Conservation (phyloP, 352 stramenopile genomes). For the Phytopythium kandeliae region DNA sequence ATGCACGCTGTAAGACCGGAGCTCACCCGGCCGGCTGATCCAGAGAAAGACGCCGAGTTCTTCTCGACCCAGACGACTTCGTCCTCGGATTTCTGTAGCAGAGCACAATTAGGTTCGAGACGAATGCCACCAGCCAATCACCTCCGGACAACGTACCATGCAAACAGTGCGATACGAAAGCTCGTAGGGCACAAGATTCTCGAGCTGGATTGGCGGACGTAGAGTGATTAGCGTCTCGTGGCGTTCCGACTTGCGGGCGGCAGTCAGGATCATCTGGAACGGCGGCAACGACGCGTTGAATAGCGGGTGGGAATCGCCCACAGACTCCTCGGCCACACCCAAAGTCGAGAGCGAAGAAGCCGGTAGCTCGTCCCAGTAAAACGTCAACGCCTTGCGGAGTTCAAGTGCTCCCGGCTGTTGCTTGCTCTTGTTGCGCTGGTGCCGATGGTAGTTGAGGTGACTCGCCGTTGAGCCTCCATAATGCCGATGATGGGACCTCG, state of each 20-base stretch:
- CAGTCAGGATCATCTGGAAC: conserved; percentile 74
- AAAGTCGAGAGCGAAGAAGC: conserved; percentile 8
- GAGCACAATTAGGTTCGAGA: too few species aligned
- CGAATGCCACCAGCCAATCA: too few species aligned
- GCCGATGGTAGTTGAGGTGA: conserved; percentile 13
- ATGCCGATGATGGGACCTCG: conserved; percentile 5
- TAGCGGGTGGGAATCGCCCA: neutral
- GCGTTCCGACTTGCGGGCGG: conserved; percentile 64
- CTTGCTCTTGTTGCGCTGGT: conserved; percentile 19
- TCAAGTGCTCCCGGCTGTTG: conserved; percentile 57
- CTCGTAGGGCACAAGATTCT: conserved; percentile 75
- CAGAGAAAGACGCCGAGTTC: conserved; percentile 63
- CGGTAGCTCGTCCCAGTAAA: conserved; percentile 70
- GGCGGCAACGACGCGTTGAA: conserved; percentile 53
- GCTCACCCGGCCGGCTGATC: conserved; percentile 40
- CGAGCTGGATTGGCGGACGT: conserved; percentile 56
- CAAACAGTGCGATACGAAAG: conserved; percentile 70
- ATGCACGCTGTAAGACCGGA: conserved; percentile 55
- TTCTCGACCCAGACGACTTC: conserved; percentile 58
- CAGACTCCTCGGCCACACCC: neutral
- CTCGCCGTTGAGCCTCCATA: conserved; percentile 1
- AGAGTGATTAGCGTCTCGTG: conserved; percentile 71
- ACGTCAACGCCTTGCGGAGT: conserved; percentile 58
- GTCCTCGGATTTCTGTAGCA: conserved; percentile 54
- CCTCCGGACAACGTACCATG: conserved; percentile 40